Evolutionary conservation across 331 rosid species (phyloP).

Genomic region (Telfairia occidentalis): DNA sequence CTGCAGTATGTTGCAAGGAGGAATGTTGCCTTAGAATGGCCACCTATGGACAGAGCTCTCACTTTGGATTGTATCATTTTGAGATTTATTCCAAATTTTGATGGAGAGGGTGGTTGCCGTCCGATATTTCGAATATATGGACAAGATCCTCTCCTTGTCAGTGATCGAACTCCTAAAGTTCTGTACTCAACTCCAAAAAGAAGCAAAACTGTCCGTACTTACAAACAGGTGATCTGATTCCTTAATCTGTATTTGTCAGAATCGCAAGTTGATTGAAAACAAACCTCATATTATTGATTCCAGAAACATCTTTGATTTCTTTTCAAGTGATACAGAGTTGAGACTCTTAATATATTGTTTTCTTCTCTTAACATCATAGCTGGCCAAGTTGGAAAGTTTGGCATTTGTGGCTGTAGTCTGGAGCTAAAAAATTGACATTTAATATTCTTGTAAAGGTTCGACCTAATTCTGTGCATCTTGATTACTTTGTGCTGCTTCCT

Average conservation of each 20-base stretch:
- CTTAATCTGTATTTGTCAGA: neutral
- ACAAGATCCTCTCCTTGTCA: conserved; percentile 51
- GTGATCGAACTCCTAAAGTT: conserved; percentile 49
- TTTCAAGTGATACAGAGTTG: neutral
- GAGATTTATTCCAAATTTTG: conserved; percentile 62
- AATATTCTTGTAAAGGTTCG: neutral
- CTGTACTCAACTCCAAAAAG: conserved; percentile 59
- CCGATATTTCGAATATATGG: conserved; percentile 78
- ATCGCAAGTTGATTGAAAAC: conserved; percentile 3
- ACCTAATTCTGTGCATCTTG: neutral
- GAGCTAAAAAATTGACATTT: neutral
- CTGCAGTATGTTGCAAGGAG: conserved; percentile 80
- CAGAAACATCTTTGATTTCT: neutral
- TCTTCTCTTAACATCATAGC: neutral
- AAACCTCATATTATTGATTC: neutral
- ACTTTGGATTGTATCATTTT: conserved; percentile 80
- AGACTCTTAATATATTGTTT: neutral
- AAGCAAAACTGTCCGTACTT: conserved; percentile 41
- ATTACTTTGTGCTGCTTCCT: neutral
- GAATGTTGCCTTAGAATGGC: conserved; percentile 85
- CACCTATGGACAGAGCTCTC: conserved; percentile 81
- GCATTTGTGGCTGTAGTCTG: neutral
- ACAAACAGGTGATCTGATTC: conserved; percentile 55
- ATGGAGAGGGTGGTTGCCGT: conserved; percentile 64
- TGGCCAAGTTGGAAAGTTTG: neutral